phyloP scores from a whole-genome alignment of 1,284 basidiomycete genomes.

The Cutaneotrichosporon spelunceum region DNA sequence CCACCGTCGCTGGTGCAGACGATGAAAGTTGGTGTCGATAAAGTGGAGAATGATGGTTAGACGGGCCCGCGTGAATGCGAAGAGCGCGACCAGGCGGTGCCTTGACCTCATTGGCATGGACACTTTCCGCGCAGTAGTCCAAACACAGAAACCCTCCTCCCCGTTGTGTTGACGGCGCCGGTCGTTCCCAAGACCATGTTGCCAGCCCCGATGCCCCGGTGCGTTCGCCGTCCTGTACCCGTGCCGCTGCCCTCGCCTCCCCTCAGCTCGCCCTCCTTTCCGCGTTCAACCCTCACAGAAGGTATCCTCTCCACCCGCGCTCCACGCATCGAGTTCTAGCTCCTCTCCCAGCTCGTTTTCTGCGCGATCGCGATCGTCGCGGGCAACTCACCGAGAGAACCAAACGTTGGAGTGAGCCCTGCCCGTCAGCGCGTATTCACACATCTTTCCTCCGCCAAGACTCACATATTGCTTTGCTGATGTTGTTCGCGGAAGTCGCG shows the following conservation, averaged over 20 bases:
- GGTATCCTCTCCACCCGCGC: neutral
- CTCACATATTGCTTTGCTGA: constrained; percentile 23
- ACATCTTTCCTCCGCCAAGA: neutral
- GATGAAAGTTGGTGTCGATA: too few species aligned
- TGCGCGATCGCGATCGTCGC: neutral
- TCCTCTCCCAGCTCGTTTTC: neutral
- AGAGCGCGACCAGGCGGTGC: too few species aligned
- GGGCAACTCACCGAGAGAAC: constrained; percentile 51
- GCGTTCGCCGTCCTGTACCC: neutral
- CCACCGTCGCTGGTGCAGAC: too few species aligned
- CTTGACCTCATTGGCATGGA: too few species aligned
- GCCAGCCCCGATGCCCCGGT: neutral
- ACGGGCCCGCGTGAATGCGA: too few species aligned
- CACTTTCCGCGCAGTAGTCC: too few species aligned
- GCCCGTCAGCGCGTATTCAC: constrained; percentile 13
- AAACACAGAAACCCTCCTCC: neutral
- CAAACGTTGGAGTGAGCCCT: constrained; percentile 55
- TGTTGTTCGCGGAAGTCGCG: constrained; percentile 14
- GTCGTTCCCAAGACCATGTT: neutral
- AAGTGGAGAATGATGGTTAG: too few species aligned
- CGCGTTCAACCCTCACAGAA: neutral
- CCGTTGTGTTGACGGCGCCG: neutral
- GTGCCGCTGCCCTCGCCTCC: neutral
- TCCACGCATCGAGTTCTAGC: neutral
- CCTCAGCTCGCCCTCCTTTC: neutral